A percentile compares a stretch with the other conserved stretches of the same genome.
Evolutionary conservation across 371 early-diverging fungal genomes (phyloP).

Genomic region (Actinomortierella ambigua): DNA sequence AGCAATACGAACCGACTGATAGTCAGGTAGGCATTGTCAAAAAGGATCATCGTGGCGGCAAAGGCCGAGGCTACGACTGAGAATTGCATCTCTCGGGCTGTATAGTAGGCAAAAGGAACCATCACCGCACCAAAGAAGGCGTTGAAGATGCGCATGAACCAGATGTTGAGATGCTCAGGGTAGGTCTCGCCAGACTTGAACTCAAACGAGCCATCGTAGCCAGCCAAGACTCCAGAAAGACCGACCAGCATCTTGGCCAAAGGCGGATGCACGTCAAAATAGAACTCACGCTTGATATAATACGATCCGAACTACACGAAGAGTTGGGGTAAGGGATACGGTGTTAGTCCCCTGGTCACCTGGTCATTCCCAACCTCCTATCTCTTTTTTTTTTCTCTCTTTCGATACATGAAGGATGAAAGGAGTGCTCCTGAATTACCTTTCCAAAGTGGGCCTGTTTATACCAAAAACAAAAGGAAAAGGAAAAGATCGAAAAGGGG

Average conservation of each 20-base stretch:
- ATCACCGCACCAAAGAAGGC: conserved; percentile 93
- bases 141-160: conserved; percentile 91
- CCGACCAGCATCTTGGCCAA: conserved; percentile 99
- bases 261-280: conserved; percentile 99
- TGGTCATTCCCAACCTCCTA: no score
- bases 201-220: conserved; percentile 89
- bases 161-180: conserved; percentile 87
- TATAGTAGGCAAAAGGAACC: conserved; percentile 94
- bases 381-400: no score
- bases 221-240: conserved; percentile 87
- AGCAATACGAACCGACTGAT: conserved; percentile 97
- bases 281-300: conserved; percentile 93
- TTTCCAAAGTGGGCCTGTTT: conserved; percentile 93
- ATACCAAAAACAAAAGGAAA: conserved; percentile 30
- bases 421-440: conserved; percentile 35
- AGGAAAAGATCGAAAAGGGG: conserved; percentile 31
- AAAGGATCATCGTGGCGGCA: conserved; percentile 79
- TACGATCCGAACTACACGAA: conserved; percentile 85
- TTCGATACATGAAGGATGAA: no score
- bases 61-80: conserved; percentile 69
- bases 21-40: conserved; percentile 85
- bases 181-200: conserved; percentile 91
- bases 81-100: conserved; percentile 80
- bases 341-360: neutral
- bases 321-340: neutral